Percentiles rank a stretch among this genome's conserved stretches.
phyloP scores from a whole-genome alignment of 306 rosid species.

The Dalbergia cochinchinensis region DNA sequence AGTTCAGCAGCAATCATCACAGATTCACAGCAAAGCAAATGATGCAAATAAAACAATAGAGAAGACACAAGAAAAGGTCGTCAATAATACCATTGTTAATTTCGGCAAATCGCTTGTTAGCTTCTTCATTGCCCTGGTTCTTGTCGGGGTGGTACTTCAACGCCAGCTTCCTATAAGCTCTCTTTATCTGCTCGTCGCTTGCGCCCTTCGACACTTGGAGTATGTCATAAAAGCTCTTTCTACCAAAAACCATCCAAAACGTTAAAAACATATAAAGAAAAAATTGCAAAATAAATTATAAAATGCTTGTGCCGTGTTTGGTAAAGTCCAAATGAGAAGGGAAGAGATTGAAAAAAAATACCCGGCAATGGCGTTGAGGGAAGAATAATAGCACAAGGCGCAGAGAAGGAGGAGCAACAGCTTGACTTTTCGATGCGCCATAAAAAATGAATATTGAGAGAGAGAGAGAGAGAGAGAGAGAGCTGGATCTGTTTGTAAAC shows the following conservation, averaged over 20 bases:
- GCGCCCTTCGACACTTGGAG: constrained; percentile 75
- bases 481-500: constrained; percentile 24
- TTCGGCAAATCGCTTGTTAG: constrained; percentile 73
- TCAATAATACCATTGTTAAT: constrained; percentile 67
- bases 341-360: constrained; percentile 33
- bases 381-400: constrained; percentile 54
- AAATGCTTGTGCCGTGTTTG: constrained; percentile 1
- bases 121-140: constrained; percentile 85
- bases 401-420: constrained; percentile 56
- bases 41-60: background rate
- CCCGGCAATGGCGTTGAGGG: constrained; percentile 65
- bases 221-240: constrained; percentile 74
- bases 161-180: constrained; percentile 80
- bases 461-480: background rate
- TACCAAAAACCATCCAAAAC: constrained; percentile 20
- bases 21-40: background rate
- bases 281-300: background rate
- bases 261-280: background rate
- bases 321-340: background rate
- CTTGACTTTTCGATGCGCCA: constrained; percentile 65
- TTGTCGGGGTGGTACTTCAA: constrained; percentile 92
- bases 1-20: background rate
- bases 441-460: background rate
- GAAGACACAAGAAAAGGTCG: background rate
- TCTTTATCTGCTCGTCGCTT: constrained; percentile 85